Evolutionary conservation across 805 yeast genomes (phyloP).

Genomic region (Sugiyamaella floridensis): DNA sequence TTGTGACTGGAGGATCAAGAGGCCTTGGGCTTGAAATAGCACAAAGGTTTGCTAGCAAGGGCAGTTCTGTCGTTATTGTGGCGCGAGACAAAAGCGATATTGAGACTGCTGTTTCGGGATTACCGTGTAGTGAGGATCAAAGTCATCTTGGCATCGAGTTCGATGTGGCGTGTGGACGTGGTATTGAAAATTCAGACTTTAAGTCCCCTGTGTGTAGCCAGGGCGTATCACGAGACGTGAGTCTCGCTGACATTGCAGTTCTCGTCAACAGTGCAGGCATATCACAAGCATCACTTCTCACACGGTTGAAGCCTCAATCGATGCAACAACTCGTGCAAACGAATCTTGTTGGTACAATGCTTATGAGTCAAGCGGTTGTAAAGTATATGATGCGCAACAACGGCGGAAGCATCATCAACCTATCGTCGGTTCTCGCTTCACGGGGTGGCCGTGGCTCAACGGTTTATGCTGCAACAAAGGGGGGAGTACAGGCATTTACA

Average conservation of each 20-base stretch:
- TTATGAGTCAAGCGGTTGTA: constrained; percentile 47
- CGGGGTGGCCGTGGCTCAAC: constrained; percentile 46
- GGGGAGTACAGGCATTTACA: constrained; percentile 61
- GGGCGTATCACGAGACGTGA: not conserved
- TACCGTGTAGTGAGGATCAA: constrained; percentile 13
- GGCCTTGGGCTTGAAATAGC: constrained; percentile 64
- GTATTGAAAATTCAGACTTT: constrained; percentile 3
- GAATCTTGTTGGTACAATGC: constrained; percentile 57
- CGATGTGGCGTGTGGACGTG: constrained; percentile 17
- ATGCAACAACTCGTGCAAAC: constrained; percentile 43
- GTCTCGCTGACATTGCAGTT: constrained; percentile 31
- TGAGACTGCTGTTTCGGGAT: constrained; percentile 7
- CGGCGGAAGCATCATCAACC: constrained; percentile 44
- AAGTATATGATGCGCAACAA: constrained; percentile 43
- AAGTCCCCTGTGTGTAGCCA: not conserved
- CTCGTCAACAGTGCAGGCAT: constrained; percentile 55
- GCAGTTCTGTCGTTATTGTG: constrained; percentile 46
- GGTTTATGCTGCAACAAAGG: constrained; percentile 64
- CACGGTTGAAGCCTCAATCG: constrained; percentile 35
- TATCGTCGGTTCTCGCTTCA: constrained; percentile 57
- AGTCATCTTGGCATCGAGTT: constrained; percentile 8
- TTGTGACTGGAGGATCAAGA: constrained; percentile 60
- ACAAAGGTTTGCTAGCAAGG: constrained; percentile 40
- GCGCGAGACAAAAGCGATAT: constrained; percentile 39
- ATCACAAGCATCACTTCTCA: constrained; percentile 48